Evolutionary conservation across 495 filamentous ascomycete species (phyloP), one percentile per base, ranked within the genome.

Genomic region (Astrocystis sublimbata): DNA sequence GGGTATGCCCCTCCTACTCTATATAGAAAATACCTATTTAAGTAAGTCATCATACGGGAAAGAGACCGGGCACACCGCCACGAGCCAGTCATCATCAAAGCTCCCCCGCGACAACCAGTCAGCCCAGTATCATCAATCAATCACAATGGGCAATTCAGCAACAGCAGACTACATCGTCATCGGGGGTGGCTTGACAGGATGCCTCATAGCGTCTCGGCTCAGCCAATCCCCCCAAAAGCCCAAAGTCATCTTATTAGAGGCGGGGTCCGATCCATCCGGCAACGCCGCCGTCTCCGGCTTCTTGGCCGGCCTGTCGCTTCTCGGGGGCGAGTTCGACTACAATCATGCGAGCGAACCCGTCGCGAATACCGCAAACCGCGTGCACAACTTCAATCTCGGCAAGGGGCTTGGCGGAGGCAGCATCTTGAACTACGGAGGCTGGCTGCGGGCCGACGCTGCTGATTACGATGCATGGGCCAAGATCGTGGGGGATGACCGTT

Each of bases 381-480:
- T 31, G 9, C 57, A 68, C 49, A 46, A 38, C 42, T 54, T 70
- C 26, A 58, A 49, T n/a, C 62, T 72, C 2, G 77, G 74, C 10
- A 77, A 79, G 47, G 73, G 58, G 6, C 69, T 81, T 4, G 65
- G 67, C 0, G 77, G 78, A 61, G 65, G 52, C 23, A 71, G 65
- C 28, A 60, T 68, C 8, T 61, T 73, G 35, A 77, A 77, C 64
- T 75, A 69, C 46, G 74, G 68, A 13, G 66, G 49, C 4, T 79
- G 75, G 77, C 65, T 70, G 9, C 70, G 74, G 2, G 77, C 73
- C 5, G 68, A 72, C 57, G 63, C 63, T 19, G 51, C 30, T 1
- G 76, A 81, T 53, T 79, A 78, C 43, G 71, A 78, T 17, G 64
- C 61, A 15, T 80, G 79, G 79, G 78, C 65, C 31, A 49, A 67